Evolutionary conservation across 768 basidiomycete genomes (phyloP), one percentile per base, ranked within the genome.

Genomic region (Boletus edulis): DNA sequence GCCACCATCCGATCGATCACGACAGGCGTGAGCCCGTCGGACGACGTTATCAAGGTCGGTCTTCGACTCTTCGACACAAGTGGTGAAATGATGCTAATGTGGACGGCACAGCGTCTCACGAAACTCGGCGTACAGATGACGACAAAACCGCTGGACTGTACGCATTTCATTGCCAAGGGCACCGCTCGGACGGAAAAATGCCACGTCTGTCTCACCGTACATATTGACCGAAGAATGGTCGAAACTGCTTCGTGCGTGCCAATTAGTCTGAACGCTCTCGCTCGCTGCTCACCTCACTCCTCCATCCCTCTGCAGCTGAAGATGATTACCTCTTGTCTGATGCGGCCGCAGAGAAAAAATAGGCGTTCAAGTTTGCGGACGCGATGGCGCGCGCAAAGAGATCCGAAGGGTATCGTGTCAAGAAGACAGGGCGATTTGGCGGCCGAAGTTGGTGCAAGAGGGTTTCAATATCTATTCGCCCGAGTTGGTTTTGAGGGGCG

Each of bases 111-210:
- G 92, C 72, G 70, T 4, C 68, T 95, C 35, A 70, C 67, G 2
- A 84, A 81, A 62, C 68, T 94, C 0, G 93, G 92, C 0, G 85
- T 81, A 9, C 84, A 79, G 58, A 73, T 85, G 54, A 83, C 83
- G 9, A 76, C 78, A 2, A 79, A 82, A 34, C 76, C 87, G 0
- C 64, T 69, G 1, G 84, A 91, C 51, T 91, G 87, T 63, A 96
- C 92, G 0, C 91, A 95, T 71, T 77, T 97, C 13, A 69, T 96
- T 45, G 81, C 83, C 11, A 81, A 79, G 32, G 75, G 76, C 27
- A 75, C 94, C 24, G 82, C 86, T 6, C 81, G 94, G 5, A 96
- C 94, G 1, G 89, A 94, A 65, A 97, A 96, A 68, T 61, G 91
- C 90, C 0, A 73, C 96, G 60, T 77, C 88, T 0, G 70, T 70